Evolutionary conservation across 2,329 filamentous ascomycete species (phyloP).

Genomic region (Septoria linicola): DNA sequence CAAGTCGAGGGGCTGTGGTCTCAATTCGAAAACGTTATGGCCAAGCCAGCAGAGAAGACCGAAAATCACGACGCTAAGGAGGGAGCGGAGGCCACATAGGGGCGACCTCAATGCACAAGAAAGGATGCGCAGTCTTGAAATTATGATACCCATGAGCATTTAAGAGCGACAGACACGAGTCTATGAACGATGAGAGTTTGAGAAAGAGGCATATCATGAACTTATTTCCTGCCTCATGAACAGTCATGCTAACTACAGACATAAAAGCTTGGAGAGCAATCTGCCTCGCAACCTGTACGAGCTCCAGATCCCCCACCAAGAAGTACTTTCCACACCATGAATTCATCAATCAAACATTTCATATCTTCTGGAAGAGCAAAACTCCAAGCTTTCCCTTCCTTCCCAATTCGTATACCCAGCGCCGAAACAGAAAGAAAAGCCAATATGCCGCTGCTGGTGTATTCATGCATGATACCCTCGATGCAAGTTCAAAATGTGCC

Average conservation of each 20-base stretch:
- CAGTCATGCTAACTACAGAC: constrained; percentile 14
- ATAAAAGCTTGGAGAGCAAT: neutral
- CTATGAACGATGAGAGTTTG: neutral
- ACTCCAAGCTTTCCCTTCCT: constrained; percentile 5
- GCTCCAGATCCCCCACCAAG: constrained; percentile 6
- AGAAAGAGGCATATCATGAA: neutral
- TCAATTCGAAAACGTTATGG: constrained; percentile 96
- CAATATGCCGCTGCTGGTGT: constrained; percentile 7
- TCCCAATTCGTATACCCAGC: constrained; percentile 7
- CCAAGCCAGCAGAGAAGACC: constrained; percentile 56
- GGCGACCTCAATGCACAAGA: neutral
- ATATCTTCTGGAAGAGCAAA: neutral
- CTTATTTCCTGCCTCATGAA: neutral
- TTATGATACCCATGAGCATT: neutral
- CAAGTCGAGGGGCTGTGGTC: constrained; percentile 96
- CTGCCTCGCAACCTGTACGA: neutral
- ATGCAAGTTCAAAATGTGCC: constrained; percentile 1
- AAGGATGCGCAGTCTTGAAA: neutral
- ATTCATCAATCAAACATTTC: constrained; percentile 8
- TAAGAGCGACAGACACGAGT: neutral
- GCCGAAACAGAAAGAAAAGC: constrained; percentile 3
- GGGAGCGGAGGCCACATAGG: constrained; percentile 19
- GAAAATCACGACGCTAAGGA: constrained; percentile 37
- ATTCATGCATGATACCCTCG: constrained; percentile 7
- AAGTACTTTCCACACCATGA: constrained; percentile 3